These are phyloP conservation scores for Jimgerdemannia flammicorona DNA, from an alignment of 192 early-diverging fungal species.

Conservation along the genomic window DNA sequence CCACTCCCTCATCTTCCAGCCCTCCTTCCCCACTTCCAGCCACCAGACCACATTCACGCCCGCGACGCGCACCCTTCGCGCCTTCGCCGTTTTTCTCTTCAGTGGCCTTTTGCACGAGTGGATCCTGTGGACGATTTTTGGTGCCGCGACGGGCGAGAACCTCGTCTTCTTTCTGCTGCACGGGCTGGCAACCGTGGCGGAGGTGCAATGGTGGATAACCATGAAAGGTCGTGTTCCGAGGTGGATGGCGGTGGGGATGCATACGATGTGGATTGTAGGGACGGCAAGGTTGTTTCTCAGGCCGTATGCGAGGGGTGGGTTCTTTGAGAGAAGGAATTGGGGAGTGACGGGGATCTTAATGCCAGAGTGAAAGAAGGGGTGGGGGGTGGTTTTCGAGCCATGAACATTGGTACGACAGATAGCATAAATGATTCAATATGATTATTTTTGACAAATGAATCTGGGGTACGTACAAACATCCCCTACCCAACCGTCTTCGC, in stretches of 20 bases:
- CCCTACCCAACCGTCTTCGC: not conserved
- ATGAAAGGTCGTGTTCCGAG: too few species aligned
- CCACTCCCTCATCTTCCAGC: too few species aligned
- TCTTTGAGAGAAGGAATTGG: not conserved
- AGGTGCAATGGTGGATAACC: not conserved
- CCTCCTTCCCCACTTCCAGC: too few species aligned
- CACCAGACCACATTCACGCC: too few species aligned
- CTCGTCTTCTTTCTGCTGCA: constrained; percentile 6
- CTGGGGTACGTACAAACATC: not conserved
- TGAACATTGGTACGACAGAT: not conserved
- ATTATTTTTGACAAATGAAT: not conserved
- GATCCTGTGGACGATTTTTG: too few species aligned
- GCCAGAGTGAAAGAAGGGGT: not conserved
- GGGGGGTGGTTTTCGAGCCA: not conserved
- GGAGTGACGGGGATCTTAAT: not conserved
- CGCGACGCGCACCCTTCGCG: too few species aligned
- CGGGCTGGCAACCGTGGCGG: not conserved
- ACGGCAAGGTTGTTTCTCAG: not conserved
- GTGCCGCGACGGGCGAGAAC: not conserved
- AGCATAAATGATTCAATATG: not conserved
- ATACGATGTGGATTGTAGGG: not conserved
- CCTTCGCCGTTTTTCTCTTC: too few species aligned
- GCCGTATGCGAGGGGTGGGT: not conserved
- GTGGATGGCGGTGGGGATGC: too few species aligned
- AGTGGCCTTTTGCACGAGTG: too few species aligned